Conservation (phyloP, 1,284 basidiomycete species). For the Trichosporon sp. region DNA sequence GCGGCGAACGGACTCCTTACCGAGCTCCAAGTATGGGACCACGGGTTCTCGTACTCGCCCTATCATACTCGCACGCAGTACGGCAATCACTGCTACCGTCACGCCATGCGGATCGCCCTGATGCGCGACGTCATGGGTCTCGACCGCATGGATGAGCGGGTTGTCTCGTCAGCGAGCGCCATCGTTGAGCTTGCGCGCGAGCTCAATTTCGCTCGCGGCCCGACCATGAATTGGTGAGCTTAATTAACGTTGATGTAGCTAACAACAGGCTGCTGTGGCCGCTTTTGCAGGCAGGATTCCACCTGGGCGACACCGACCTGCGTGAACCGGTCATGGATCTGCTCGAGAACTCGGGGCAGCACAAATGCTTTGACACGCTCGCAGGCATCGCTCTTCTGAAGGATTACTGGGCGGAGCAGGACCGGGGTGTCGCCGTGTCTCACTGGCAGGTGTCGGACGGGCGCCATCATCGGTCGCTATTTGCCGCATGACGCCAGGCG, state of each 20-base stretch:
- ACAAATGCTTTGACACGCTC: slow-evolving; percentile 51
- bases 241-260: background rate
- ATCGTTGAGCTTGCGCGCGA: slow-evolving; percentile 51
- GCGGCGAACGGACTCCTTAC: slow-evolving; percentile 44
- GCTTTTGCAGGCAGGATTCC: slow-evolving; percentile 48
- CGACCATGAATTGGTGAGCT: slow-evolving; percentile 46
- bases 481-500: slow-evolving; percentile 28
- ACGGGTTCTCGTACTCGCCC: slow-evolving; percentile 46
- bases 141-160: slow-evolving; percentile 40
- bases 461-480: slow-evolving; percentile 28
- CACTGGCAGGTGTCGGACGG: slow-evolving; percentile 30
- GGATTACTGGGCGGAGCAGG: slow-evolving; percentile 39
- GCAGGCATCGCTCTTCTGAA: slow-evolving; percentile 36
- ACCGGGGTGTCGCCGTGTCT: slow-evolving; percentile 28
- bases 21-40: slow-evolving; percentile 49
- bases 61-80: slow-evolving; percentile 49
- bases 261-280: slow-evolving; percentile 51
- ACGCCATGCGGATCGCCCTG: slow-evolving; percentile 47
- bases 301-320: slow-evolving; percentile 42
- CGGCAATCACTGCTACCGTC: slow-evolving; percentile 50
- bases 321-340: slow-evolving; percentile 41
- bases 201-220: slow-evolving; percentile 35
- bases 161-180: slow-evolving; percentile 37
- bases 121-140: slow-evolving; percentile 48
- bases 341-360: slow-evolving; percentile 44